Base-by-base conservation (phyloP, 768 basidiomycete species). In the Calocera viscosa region DNA sequence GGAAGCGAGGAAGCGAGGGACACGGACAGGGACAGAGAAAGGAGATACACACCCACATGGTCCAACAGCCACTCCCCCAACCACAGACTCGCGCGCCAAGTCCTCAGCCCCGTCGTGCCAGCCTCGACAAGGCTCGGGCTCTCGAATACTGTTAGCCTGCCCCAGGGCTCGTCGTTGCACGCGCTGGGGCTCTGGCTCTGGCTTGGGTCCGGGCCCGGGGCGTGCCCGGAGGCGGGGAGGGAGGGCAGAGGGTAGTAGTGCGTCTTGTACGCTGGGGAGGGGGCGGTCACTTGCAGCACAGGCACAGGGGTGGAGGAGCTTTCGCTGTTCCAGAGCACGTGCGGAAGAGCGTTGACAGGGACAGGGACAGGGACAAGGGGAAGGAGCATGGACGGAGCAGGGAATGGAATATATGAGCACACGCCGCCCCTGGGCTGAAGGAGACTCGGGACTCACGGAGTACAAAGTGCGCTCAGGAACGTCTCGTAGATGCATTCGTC, bases 61-160 rank as follows among this genome's bases (percentile, higher is more conserved):
- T 71, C 68, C 22, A 84, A 80, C 26, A 91, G 77, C 71, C 84
- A 86, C 63, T 86, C 81, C 0, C 84, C 83, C 22, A 91, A 77
- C 33, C 82, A 77, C 49, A 87, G 81, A 70, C 88, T 86, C 3
- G 90, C 88, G 32, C 80, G 78, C 90, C 90, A 92, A 7, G 90
- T 92, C 65, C 87, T 80, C 63, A 91, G 75, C 14, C 90, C 89
- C 0, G 89, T 91, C 0, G 89, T 91, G 0, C 90, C 90, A 43
- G 79, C 78, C 73, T 91, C 89, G 32, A 91, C 85, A 1, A 80
- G 84, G 1, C 83, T 86, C 7, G 85, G 83, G 0, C 90, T 90
- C 75, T 92, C 90, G 10, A 87, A 75, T 1, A 91, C 75, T 0
- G 90, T 90, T 14, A 70, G 30, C 22, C 53, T 12, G 53, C 53